Evolutionary conservation across 1,284 basidiomycete genomes (phyloP), one percentile per base, ranked within the genome.

Genomic region (Farysia itapuensis): DNA sequence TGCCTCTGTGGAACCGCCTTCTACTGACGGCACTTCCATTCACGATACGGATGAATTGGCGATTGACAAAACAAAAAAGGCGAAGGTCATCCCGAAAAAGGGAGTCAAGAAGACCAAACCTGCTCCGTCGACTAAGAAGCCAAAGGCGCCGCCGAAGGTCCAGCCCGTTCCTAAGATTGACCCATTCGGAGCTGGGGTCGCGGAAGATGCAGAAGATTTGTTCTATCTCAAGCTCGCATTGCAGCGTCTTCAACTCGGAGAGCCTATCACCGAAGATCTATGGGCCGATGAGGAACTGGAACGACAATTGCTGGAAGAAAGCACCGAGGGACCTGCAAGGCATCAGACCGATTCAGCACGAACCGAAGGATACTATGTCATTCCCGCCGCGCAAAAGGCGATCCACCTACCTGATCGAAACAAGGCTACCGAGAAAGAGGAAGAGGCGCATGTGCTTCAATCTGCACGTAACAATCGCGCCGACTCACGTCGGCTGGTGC

Each of bases 281-380:
- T 35, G 54, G 22, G 52, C 46, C 1, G 49, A 63, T 22, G 45
- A 54, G 21, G 42, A 41, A 9, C 49, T 49, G 9, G 19, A 6
- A 32, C 40, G 58, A 20, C 22, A 28, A 74, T 74, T 34, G 3
- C 39, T 42, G 26, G 47, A 33, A 11, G 48, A 39, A n/a, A 48
- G 45, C 19, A 33, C 71, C 2, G 72, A 77, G 16, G 50, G 33
- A 15, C 38, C 54, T 6, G 47, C 53, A 12, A 35, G 47, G 32
- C 89, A 93, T 70, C 59, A 83, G 41, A 87, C 86, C 0, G 90
- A 90, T 20, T 86, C 87, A 22, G 89, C 90, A 26, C 85, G 93
- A 20, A 91, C 92, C 0, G 89, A 97, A 79, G 94, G 95, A 1
- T 90, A 86, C 77, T 94, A 94, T 82, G 89, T 90, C 80, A 90